These are phyloP conservation scores for Stagonosporopsis vannaccii DNA, from an alignment of 2,329 filamentous ascomycete genomes.

Conservation along the genomic window DNA sequence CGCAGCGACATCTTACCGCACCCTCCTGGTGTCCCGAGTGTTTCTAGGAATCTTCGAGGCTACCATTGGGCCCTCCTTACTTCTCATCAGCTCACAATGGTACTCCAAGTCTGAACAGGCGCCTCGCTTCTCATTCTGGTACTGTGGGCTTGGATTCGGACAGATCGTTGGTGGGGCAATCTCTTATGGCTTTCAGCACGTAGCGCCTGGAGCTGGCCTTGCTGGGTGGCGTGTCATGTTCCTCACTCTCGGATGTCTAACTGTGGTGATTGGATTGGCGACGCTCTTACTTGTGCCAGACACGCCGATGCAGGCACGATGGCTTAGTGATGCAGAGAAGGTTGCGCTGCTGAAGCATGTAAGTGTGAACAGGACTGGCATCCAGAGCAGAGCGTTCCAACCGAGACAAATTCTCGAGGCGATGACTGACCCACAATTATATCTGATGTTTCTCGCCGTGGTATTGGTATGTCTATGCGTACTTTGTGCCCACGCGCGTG, in stretches of 20 bases:
- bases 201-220: constrained; percentile 6
- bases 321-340: constrained; percentile 46
- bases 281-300: constrained; percentile 50
- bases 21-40: constrained; percentile 57
- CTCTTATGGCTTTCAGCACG: constrained; percentile 35
- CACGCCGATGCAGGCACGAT: constrained; percentile 52
- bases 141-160: constrained; percentile 58
- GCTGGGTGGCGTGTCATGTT: constrained; percentile 33
- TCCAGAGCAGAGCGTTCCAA: constrained; percentile 71
- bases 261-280: constrained; percentile 21
- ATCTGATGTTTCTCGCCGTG: constrained; percentile 44
- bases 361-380: constrained; percentile 75
- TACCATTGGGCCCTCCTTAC: constrained; percentile 60
- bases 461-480: constrained; percentile 10
- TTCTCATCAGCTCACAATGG: constrained; percentile 63
- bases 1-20: constrained; percentile 46
- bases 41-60: constrained; percentile 63
- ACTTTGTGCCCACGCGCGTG: background rate
- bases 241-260: constrained; percentile 25
- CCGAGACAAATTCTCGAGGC: constrained; percentile 67
- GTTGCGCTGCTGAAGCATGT: constrained; percentile 68
- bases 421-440: constrained; percentile 62
- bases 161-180: constrained; percentile 26
- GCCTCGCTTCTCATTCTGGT: constrained; percentile 67
- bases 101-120: constrained; percentile 65